Base-by-base conservation (phyloP, 2,329 filamentous ascomycete species). In the Colletotrichum sp. region DNA sequence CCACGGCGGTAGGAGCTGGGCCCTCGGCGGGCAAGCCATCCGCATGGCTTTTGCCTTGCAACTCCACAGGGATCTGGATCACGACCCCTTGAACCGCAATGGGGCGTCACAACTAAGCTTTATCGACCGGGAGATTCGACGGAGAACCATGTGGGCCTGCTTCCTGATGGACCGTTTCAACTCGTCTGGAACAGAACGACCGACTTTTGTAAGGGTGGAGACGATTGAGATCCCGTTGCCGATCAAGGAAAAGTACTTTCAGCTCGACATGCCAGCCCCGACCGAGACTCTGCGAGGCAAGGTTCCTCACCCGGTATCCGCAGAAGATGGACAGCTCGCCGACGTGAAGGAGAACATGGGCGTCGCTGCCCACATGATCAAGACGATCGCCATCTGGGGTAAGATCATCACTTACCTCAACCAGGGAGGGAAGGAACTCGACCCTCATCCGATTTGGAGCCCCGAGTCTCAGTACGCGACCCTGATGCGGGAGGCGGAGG, bases 111-210 rank as follows among this genome's bases (percentile, higher is more conserved):
- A 94, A 77, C 90, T 97, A 68, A 98, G 95, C 82, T 97, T 97
- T 79, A 95, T 96, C 19, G 97, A 98, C 83, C 93, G 95, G 32
- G 97, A 99, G 83, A 98, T 98, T 70, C 91, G 97, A 76, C 89
- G 97, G 79, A 91, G 97, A 72, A 97, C 96, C 4, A 98, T 99
- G 96, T 99, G 97, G 97, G 95, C 96, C 15, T 98, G 96, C 82
- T 98, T 98, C 81, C 85, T 98, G 72, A 98, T 98, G 96, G 97
- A 99, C 83, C 93, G 96, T 1, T 98, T 98, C 87, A 98, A 98
- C 84, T 98, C 96, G 0, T 98, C 96, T 2, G 96, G 97, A 3
- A 98, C 95, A 4, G 96, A 98, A 80, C 91, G 96, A 48, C 97
- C 97, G 25, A 95, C 95, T 69, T 98, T 98, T 79, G 94, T 98